Percentiles rank a stretch among this genome's conserved stretches.
These are phyloP conservation scores for Candida silvatica DNA, from an alignment of 805 yeast species.

Conservation along the genomic window DNA sequence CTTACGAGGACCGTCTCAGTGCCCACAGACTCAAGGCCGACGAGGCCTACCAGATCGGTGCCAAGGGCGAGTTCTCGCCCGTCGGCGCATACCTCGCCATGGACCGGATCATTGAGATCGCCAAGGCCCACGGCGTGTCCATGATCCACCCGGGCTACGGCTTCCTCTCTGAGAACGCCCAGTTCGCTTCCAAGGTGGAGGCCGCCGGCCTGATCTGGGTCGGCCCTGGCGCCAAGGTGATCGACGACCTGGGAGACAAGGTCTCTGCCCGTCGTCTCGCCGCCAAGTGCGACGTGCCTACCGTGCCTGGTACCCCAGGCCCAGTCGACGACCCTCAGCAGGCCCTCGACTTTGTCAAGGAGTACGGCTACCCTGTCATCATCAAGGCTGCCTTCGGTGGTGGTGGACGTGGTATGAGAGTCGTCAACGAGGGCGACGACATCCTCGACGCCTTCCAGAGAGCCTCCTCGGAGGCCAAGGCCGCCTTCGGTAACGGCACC, in stretches of 20 bases:
- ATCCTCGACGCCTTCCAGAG: conserved; percentile 86
- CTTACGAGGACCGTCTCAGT: conserved; percentile 90
- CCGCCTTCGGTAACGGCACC: conserved; percentile 98
- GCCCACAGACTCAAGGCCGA: conserved; percentile 95
- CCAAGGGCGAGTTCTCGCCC: conserved; percentile 83
- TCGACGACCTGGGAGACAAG: conserved; percentile 94
- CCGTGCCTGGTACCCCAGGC: conserved; percentile 97
- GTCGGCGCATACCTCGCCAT: conserved; percentile 94
- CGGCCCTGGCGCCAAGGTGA: conserved; percentile 83
- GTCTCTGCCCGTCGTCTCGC: conserved; percentile 92
- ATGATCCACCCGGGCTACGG: conserved; percentile 95
- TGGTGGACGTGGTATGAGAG: conserved; percentile 99
- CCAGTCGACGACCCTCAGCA: conserved; percentile 78
- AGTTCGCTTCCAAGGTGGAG: conserved; percentile 86
- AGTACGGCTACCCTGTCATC: conserved; percentile 93
- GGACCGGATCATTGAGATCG: conserved; percentile 88
- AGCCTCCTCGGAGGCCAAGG: conserved; percentile 88
- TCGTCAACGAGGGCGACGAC: conserved; percentile 93
- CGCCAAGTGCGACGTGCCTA: conserved; percentile 72
- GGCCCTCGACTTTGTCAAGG: conserved; percentile 68
- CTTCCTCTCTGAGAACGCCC: conserved; percentile 83
- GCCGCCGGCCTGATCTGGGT: conserved; percentile 92
- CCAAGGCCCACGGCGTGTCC: conserved; percentile 66
- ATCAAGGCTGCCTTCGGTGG: conserved; percentile 99
- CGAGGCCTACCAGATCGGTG: conserved; percentile 88